These are phyloP conservation scores for Suillus luteus DNA, from an alignment of 768 basidiomycete genomes.

Conservation along the genomic window DNA sequence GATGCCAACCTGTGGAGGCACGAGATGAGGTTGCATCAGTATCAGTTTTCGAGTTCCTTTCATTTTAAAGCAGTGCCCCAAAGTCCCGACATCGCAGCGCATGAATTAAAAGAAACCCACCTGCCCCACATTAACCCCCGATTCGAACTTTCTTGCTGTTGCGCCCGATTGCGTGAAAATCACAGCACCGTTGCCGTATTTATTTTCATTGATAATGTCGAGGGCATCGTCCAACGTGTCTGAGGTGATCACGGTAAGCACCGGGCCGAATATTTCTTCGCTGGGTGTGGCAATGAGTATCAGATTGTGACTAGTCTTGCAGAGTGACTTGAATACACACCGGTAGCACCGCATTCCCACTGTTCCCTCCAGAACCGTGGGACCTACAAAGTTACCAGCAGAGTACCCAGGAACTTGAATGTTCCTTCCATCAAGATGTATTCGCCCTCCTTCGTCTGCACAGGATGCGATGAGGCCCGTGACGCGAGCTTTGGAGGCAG, in stretches of 20 bases:
- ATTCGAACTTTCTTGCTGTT: conserved; percentile 92
- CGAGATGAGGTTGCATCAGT: not conserved
- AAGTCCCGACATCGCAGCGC: not conserved
- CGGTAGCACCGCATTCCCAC: conserved; percentile 85
- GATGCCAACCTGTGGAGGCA: conserved; percentile 61
- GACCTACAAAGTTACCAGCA: conserved; percentile 92
- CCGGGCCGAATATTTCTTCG: conserved; percentile 96
- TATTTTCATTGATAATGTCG: conserved; percentile 85
- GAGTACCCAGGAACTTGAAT: conserved; percentile 71
- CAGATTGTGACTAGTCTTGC: conserved; percentile 7
- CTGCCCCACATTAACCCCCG: conserved; percentile 84
- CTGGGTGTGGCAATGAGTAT: conserved; percentile 38
- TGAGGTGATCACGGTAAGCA: conserved; percentile 72
- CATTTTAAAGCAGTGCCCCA: not conserved
- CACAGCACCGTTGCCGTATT: conserved; percentile 91
- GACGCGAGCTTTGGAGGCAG: conserved; percentile 78
- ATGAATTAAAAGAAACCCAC: not conserved
- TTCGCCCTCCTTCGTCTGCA: conserved; percentile 78
- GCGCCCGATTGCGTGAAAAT: conserved; percentile 97
- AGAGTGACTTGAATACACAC: conserved; percentile 44
- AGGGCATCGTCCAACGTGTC: conserved; percentile 90
- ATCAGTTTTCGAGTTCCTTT: not conserved
- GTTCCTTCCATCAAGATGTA: conserved; percentile 84
- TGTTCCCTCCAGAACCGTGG: conserved; percentile 84
- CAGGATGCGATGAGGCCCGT: conserved; percentile 72